A percentile compares a stretch with the other conserved stretches of the same genome.
Evolutionary conservation across 164 flowering plant species (phyloP).

Genomic region (Taxillus chinensis): DNA sequence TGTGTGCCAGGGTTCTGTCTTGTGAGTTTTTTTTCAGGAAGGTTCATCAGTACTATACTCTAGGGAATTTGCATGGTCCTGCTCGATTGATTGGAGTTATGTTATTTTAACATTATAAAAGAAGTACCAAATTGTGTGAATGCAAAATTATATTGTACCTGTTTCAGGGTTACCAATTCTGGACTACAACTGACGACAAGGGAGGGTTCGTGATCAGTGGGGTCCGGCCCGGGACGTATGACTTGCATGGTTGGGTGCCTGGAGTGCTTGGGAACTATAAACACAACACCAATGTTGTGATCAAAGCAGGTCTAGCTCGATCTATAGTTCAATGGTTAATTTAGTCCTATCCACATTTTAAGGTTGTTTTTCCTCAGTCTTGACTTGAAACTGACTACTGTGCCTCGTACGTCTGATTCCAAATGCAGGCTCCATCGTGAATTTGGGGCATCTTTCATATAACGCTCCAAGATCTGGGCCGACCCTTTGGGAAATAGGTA

Average conservation of each 20-base stretch:
- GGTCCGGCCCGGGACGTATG: neutral
- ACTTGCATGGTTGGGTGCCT: neutral
- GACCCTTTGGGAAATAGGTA: too few species aligned
- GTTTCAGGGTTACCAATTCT: slow-evolving; percentile 1
- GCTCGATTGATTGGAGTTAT: neutral
- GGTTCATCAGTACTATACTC: too few species aligned
- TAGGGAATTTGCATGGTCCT: neutral
- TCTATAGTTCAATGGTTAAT: too few species aligned
- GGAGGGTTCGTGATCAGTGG: neutral
- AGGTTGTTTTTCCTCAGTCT: too few species aligned
- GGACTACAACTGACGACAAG: neutral
- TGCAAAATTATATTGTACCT: neutral
- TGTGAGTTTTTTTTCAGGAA: too few species aligned
- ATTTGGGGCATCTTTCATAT: too few species aligned
- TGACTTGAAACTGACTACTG: too few species aligned
- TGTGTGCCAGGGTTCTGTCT: too few species aligned
- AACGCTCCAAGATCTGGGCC: too few species aligned
- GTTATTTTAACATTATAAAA: neutral
- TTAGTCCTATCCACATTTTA: too few species aligned
- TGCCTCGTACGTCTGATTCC: too few species aligned
- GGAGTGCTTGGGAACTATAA: neutral
- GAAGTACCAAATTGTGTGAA: neutral
- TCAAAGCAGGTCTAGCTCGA: neutral
- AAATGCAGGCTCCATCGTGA: too few species aligned
- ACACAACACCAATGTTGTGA: neutral